Evolutionary conservation across 768 basidiomycete species (phyloP), one percentile per base, ranked within the genome.

Genomic region (Epithele typhae): DNA sequence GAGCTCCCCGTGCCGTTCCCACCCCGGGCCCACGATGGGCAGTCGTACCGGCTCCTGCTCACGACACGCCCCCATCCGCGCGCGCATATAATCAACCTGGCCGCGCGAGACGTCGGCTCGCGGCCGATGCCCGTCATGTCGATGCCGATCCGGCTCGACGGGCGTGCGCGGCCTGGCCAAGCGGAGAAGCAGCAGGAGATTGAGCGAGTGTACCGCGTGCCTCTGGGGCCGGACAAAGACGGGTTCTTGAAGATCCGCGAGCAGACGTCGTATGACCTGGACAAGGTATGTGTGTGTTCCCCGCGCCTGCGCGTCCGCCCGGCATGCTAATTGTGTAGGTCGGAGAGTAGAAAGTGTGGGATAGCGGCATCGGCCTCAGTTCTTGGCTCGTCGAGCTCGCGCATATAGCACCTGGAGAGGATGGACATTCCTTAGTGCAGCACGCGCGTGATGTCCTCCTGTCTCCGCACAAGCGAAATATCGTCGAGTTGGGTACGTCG

Each of bases 251-350:
- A 61, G 25, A 70, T 96, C 19, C 70, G 67, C 15, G 93, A 96
- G 59, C 84, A 89, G 58, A 92, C 87, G 0, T 87, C 87, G 2
- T 95, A 91, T 61, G 93, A 94, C 59, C 72, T 95, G 4, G 93
- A 96, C 72, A 95, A 96, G 80, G 93, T 90, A 52, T 60, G 57
- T 30, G 15, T 14, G 25, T 33, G 7, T 6, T 46, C 43, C 27
- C 18, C 22, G n/a, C 3, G 23, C n/a, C 41, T 34, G 22, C 24
- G 18, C 24, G 41, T 19, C 19, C 1, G 21, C 8, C 3, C 23
- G 35, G 27, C 30, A 36, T 45, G 27, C 34, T 39, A 34, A 49
- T 55, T 43, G 19, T 35, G 39, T 45, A 60, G 62, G 43, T 53
- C 52, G 30, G 22, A 21, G 21, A 57, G 25, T 68, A 95, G 93